Base-by-base conservation (phyloP, 1,284 basidiomycete genomes). In the Coniferiporia sulphurascens region DNA sequence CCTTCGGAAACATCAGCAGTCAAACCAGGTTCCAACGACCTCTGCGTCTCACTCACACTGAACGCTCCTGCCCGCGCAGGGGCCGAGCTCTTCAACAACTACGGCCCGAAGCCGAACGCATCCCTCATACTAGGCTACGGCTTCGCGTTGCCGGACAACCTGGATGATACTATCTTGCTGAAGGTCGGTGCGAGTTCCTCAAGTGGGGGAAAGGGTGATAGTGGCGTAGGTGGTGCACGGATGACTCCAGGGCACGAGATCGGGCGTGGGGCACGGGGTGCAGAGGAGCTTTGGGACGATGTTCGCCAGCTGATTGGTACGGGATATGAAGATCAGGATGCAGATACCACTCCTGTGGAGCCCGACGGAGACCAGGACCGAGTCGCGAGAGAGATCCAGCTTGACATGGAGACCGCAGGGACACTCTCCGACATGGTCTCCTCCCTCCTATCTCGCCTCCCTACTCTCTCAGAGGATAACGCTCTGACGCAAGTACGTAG, bases 111-210 rank as follows among this genome's bases (percentile, higher is more conserved):
- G 71, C 85, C 92, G 0, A 95, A 95, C 70, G 81, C 91, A 22
- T 91, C 94, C 69, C 80, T 96, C 35, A 83, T 96, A 50, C 79
- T 96, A 2, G 91, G 88, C 2, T 96, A 95, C 68, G 93, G 93
- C 1, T 97, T 96, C 71, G 83, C 89, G 1, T 70, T 94, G 1
- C 73, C 78, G 1, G 66, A 79, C 32, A 94, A 95, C 66, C 88
- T 89, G 0, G 91, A 94, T 66, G 93, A 95, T 69, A 87, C 87
- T 0, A 87, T 94, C 60, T 78, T 89, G 0, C 81, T 96, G 35
- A 87, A 87, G 60, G 76, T 95, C 49, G 88, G 85, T 82, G 85
- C 1, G 19, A 65, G 50, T 8, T 15, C 38, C 38, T 41, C 38
- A 10, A 15, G 38, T 41, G 15, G 38, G 38, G 38, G 15, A 8